These are phyloP conservation scores for Ophiocordyceps robertsii DNA, from an alignment of 2,329 filamentous ascomycete species.

Conservation along the genomic window DNA sequence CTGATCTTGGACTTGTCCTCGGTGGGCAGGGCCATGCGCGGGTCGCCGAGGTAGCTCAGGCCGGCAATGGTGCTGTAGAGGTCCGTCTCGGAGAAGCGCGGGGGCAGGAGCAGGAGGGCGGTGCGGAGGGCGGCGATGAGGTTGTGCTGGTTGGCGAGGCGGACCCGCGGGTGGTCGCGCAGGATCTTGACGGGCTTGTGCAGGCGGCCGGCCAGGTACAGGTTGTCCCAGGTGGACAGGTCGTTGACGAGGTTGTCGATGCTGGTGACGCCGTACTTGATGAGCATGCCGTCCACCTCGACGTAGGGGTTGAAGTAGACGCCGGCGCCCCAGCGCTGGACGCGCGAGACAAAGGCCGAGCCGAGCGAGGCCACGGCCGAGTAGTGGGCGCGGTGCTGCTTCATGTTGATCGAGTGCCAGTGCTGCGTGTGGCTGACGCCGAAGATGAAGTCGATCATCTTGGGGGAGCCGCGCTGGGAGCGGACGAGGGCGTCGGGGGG, in stretches of 20 bases:
- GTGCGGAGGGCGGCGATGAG: slow-evolving; percentile 83
- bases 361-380: slow-evolving; percentile 72
- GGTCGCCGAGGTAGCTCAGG: slow-evolving; percentile 88
- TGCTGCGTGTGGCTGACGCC: slow-evolving; percentile 90
- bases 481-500: slow-evolving; percentile 69
- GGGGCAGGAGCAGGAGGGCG: slow-evolving; percentile 73
- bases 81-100: slow-evolving; percentile 72
- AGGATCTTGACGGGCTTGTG: slow-evolving; percentile 98
- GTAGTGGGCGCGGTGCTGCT: slow-evolving; percentile 84
- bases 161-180: slow-evolving; percentile 81
- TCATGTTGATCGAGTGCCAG: slow-evolving; percentile 89
- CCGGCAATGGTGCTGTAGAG: slow-evolving; percentile 85
- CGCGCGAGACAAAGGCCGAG: slow-evolving; percentile 68
- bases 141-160: slow-evolving; percentile 92
- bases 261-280: slow-evolving; percentile 97
- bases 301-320: slow-evolving; percentile 98
- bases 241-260: slow-evolving; percentile 80
- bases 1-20: slow-evolving; percentile 86
- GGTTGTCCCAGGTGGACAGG: slow-evolving; percentile 78
- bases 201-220: slow-evolving; percentile 90
- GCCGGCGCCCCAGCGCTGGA: slow-evolving; percentile 88
- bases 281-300: slow-evolving; percentile 84
- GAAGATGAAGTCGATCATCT: slow-evolving; percentile 98
- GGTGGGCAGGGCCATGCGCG: slow-evolving; percentile 82
- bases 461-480: slow-evolving; percentile 75